Conservation (phyloP, 352 stramenopile genomes). For the Phytopythium vexans region DNA sequence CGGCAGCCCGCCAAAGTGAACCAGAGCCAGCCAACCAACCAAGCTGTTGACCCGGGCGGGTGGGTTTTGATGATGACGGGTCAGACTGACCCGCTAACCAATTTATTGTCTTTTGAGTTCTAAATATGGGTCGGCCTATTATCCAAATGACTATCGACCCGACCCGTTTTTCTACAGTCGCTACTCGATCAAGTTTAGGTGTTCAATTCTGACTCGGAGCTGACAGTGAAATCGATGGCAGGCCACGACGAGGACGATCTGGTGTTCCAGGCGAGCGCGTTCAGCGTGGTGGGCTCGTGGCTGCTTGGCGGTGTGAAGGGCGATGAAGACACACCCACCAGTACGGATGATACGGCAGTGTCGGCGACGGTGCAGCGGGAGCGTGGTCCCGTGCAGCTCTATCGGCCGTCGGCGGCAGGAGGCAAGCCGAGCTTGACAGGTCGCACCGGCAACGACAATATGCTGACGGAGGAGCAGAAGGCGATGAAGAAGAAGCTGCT, state of each 20-base stretch:
- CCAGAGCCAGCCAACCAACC: background rate
- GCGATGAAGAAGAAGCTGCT: constrained; percentile 75
- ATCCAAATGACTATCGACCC: too few species aligned
- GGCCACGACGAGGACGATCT: constrained; percentile 37
- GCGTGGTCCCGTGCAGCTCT: constrained; percentile 41
- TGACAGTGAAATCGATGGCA: background rate
- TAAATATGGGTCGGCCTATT: too few species aligned
- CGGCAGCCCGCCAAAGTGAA: background rate
- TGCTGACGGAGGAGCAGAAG: constrained; percentile 56
- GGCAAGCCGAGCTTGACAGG: constrained; percentile 30
- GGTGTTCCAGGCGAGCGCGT: constrained; percentile 51
- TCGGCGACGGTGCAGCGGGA: background rate
- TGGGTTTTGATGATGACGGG: too few species aligned
- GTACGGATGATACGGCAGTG: constrained; percentile 10
- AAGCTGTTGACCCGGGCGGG: background rate
- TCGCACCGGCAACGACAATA: constrained; percentile 11
- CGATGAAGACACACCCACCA: constrained; percentile 4
- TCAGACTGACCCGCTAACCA: too few species aligned
- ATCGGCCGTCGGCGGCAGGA: constrained; percentile 33
- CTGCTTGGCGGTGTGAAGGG: constrained; percentile 28
- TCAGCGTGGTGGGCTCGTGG: constrained; percentile 69
- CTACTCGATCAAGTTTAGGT: constrained; percentile 5
- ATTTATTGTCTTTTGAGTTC: too few species aligned
- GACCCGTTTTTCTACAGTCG: background rate
- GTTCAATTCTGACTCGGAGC: background rate